Evolutionary conservation across 2,329 filamentous ascomycete species (phyloP).

Genomic region (Aspergillus neotritici): DNA sequence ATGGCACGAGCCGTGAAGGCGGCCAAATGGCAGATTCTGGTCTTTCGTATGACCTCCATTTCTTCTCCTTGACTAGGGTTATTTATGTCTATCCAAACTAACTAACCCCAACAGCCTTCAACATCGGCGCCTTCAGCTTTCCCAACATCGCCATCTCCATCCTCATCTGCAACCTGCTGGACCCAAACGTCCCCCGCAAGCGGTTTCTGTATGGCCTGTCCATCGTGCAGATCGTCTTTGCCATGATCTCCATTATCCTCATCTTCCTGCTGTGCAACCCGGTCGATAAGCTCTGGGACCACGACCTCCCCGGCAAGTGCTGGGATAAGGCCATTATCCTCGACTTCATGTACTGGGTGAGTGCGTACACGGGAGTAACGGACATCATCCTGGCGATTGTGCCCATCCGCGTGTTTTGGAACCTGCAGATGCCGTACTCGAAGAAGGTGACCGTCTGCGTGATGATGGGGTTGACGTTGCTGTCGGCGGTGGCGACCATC

Average conservation of each 20-base stretch:
- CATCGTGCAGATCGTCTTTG: slow-evolving; percentile 20
- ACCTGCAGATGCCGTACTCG: slow-evolving; percentile 20
- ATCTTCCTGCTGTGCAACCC: slow-evolving; percentile 23
- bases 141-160: slow-evolving; percentile 27
- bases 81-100: background rate
- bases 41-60: slow-evolving; percentile 13
- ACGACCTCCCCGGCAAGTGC: slow-evolving; percentile 13
- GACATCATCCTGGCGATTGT: slow-evolving; percentile 23
- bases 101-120: slow-evolving; percentile 14
- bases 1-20: slow-evolving; percentile 13
- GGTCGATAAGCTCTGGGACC: slow-evolving; percentile 18
- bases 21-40: slow-evolving; percentile 23
- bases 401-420: slow-evolving; percentile 22
- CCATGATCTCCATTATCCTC: slow-evolving; percentile 20
- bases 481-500: slow-evolving; percentile 24
- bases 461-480: slow-evolving; percentile 25
- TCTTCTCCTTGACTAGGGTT: background rate
- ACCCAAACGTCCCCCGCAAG: slow-evolving; percentile 18
- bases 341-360: slow-evolving; percentile 22
- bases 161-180: slow-evolving; percentile 21
- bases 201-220: slow-evolving; percentile 17
- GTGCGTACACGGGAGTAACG: slow-evolving; percentile 22
- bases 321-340: slow-evolving; percentile 20
- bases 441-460: slow-evolving; percentile 22
- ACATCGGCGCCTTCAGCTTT: slow-evolving; percentile 26